These are phyloP conservation scores for Xerocomus amazonicus DNA, from an alignment of 1,284 basidiomycete genomes.

Conservation along the genomic window DNA sequence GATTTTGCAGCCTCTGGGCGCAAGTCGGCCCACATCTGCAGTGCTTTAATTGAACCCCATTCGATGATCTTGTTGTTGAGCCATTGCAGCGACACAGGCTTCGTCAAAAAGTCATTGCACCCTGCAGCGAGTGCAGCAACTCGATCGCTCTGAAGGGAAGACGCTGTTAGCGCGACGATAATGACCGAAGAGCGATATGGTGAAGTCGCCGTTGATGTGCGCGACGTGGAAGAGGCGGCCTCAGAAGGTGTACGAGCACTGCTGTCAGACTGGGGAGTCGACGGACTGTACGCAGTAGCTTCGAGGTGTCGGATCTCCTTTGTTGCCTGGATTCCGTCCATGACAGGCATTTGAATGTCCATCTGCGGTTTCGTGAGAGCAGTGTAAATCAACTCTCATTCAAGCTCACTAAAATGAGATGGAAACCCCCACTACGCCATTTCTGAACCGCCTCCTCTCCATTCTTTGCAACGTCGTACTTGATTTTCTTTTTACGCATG, in stretches of 20 bases:
- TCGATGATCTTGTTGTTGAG: conserved; percentile 98
- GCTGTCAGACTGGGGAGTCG: conserved; percentile 58
- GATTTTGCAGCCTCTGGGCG: conserved; percentile 58
- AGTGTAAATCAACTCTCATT: not conserved
- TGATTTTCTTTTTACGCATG: conserved; percentile 95
- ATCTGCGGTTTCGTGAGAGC: conserved; percentile 55
- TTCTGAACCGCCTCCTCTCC: conserved; percentile 95
- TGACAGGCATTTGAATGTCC: conserved; percentile 99
- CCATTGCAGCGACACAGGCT: conserved; percentile 95
- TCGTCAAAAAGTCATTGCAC: conserved; percentile 98
- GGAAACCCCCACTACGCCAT: conserved; percentile 92
- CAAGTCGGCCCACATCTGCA: conserved; percentile 85
- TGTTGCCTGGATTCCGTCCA: conserved; percentile 97
- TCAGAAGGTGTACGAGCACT: conserved; percentile 50
- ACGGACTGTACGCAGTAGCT: conserved; percentile 71
- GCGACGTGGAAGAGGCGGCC: conserved; percentile 41
- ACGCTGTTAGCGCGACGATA: conserved; percentile 97
- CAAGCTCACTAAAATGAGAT: conserved; percentile 83
- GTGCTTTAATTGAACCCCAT: conserved; percentile 89
- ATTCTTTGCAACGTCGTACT: conserved; percentile 92
- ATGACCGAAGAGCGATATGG: conserved; percentile 94
- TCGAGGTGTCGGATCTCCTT: conserved; percentile 93
- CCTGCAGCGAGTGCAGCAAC: conserved; percentile 95
- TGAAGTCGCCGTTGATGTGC: conserved; percentile 46
- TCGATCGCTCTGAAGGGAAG: conserved; percentile 88